These are phyloP conservation scores for Anthracocystis walkeri DNA, from an alignment of 1,284 basidiomycete genomes.

Conservation along the genomic window DNA sequence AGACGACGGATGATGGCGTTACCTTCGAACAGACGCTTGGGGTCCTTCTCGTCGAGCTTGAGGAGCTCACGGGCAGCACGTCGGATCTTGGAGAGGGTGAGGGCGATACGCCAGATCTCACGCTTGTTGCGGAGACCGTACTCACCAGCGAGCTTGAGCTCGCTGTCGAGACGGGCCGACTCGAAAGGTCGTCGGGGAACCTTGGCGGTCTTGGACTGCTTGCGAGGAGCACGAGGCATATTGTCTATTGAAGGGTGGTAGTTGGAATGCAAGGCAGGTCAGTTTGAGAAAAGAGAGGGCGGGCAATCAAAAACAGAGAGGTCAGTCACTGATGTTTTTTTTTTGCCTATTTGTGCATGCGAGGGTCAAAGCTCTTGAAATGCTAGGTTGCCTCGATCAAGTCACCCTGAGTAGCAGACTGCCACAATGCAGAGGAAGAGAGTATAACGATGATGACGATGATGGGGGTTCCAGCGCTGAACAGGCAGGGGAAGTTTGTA, in stretches of 20 bases:
- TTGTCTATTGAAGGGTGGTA: slow-evolving; percentile 37
- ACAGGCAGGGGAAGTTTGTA: slow-evolving; percentile 26
- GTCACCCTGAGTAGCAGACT: slow-evolving; percentile 50
- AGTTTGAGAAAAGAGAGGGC: slow-evolving; percentile 26
- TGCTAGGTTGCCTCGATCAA: slow-evolving; percentile 60
- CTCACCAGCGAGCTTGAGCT: slow-evolving; percentile 99
- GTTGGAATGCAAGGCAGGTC: slow-evolving; percentile 8
- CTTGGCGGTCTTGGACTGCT: slow-evolving; percentile 70
- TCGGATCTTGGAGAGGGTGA: slow-evolving; percentile 97
- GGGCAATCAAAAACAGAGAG: slow-evolving; percentile 33
- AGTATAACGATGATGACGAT: slow-evolving; percentile 22
- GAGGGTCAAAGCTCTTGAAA: slow-evolving; percentile 57
- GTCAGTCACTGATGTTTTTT: slow-evolving; percentile 24
- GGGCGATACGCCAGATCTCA: slow-evolving; percentile 99
- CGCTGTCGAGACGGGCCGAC: slow-evolving; percentile 97
- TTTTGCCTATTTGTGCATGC: slow-evolving; percentile 51
- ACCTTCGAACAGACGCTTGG: slow-evolving; percentile 99
- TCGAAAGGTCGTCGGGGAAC: slow-evolving; percentile 98
- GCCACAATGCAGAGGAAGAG: slow-evolving; percentile 23
- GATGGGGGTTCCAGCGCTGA: slow-evolving; percentile 27
- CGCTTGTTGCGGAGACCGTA: slow-evolving; percentile 99
- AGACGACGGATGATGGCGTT: slow-evolving; percentile 99
- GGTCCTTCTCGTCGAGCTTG: slow-evolving; percentile 99
- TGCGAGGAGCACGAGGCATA: slow-evolving; percentile 67
- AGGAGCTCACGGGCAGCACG: slow-evolving; percentile 99